Conservation (phyloP, 495 filamentous ascomycete genomes). For the Stereocaulon alpinum region DNA sequence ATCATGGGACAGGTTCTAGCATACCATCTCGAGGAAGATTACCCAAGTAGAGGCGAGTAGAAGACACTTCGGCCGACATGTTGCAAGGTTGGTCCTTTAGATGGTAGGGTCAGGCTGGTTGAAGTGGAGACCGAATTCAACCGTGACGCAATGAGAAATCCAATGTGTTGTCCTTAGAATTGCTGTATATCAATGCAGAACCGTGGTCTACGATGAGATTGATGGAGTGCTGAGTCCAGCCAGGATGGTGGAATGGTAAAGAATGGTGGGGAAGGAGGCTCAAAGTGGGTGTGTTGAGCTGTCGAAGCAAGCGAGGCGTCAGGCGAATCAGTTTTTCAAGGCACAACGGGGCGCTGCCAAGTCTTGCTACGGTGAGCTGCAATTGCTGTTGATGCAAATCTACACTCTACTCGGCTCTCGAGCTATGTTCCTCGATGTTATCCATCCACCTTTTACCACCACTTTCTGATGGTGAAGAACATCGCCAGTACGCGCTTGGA, state of each 20-base stretch:
- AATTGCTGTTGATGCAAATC: too few species aligned
- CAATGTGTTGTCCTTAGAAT: background rate
- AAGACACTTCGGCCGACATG: slow-evolving; percentile 58
- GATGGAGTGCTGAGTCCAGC: slow-evolving; percentile 1
- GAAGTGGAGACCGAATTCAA: background rate
- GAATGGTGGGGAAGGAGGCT: background rate
- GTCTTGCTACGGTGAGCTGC: background rate
- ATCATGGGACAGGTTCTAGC: slow-evolving; percentile 35
- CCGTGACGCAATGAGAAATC: background rate
- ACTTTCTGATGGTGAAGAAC: too few species aligned
- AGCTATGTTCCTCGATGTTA: too few species aligned
- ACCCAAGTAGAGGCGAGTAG: slow-evolving; percentile 90
- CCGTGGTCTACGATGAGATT: background rate
- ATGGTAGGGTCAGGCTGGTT: background rate
- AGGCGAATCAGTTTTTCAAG: background rate
- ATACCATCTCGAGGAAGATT: slow-evolving; percentile 95
- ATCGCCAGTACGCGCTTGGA: too few species aligned
- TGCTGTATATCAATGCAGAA: slow-evolving; percentile 1
- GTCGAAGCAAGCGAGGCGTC: background rate
- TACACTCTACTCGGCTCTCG: too few species aligned
- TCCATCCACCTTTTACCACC: too few species aligned
- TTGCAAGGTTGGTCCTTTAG: slow-evolving; percentile 6
- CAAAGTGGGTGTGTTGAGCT: background rate
- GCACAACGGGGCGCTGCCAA: slow-evolving; percentile 2
- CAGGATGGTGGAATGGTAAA: background rate